A percentile compares a stretch with the other conserved stretches of the same genome.
Evolutionary conservation across 768 basidiomycete species (phyloP).

Genomic region (Collybia nuda): DNA sequence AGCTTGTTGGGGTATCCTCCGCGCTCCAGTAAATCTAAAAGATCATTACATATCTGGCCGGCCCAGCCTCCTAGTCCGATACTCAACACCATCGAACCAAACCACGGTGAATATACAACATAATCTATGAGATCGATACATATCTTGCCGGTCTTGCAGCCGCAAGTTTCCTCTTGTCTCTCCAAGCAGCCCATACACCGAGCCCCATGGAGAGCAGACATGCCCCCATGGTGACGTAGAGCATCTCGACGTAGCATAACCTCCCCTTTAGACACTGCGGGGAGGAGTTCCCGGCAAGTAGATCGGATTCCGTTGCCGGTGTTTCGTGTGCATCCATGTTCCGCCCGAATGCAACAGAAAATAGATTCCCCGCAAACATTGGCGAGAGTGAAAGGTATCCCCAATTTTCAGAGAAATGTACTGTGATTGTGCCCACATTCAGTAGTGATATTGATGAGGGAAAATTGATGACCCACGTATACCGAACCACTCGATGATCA

Average conservation of each 20-base stretch:
- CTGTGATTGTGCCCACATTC: constrained; percentile 25
- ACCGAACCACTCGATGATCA: constrained; percentile 89
- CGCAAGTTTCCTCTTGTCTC: constrained; percentile 38
- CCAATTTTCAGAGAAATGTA: constrained; percentile 85
- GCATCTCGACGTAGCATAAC: constrained; percentile 57
- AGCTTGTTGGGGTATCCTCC: no score
- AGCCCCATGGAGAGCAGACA: constrained; percentile 45
- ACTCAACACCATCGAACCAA: no score
- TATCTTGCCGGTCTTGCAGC: background rate
- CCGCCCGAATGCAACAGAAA: constrained; percentile 80
- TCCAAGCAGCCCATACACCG: constrained; percentile 50
- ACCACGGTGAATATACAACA: no score
- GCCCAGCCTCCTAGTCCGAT: no score
- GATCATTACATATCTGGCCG: no score
- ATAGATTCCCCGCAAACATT: constrained; percentile 76
- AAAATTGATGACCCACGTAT: constrained; percentile 53
- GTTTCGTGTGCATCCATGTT: constrained; percentile 72
- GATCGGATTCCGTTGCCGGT: background rate
- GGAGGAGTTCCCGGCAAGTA: background rate
- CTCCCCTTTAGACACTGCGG: constrained; percentile 57
- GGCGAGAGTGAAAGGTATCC: constrained; percentile 77
- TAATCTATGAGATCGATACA: no score
- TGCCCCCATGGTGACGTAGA: constrained; percentile 51
- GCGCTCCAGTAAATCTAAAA: no score
- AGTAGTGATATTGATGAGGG: background rate